Evolutionary conservation across 768 basidiomycete genomes (phyloP), one percentile per base, ranked within the genome.

Genomic region (Xanthoconium stramineum): DNA sequence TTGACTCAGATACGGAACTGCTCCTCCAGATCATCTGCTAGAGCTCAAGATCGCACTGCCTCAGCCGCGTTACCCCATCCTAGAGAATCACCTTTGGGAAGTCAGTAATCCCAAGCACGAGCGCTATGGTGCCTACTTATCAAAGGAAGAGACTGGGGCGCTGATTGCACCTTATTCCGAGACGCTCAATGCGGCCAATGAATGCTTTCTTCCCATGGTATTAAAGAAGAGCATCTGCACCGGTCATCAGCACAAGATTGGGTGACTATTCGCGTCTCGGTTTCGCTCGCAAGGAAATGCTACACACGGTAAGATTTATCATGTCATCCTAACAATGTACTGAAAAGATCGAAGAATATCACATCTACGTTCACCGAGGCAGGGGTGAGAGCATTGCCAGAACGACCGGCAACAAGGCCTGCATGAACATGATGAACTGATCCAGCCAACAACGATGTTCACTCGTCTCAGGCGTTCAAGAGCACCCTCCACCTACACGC

Each of bases 391-490:
- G 75, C 14, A 67, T 88, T 35, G 72, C 88, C 56, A 81, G 89
- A 52, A 86, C 89, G 19, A 84, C 82, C 5, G 75, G 74, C 56
- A 89, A 88, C 72, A 84, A 82, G 57, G 78, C 53, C 69, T 89
- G 45, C 78, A 84, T 61, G 71, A 74, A 5, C 85, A 89, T 63
- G 67, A 89, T 53, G 85, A 88, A 36, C 69, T 89, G 32, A 74
- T 90, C 30, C 86, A 89, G 57, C 88, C 88, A 0, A 89, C 88
- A 3, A 89, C 86, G 2, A 78, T 82, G 67, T 90, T 89, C 62
- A 73, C 77, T 42, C 78, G 78, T 54, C 69, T 74, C 56, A 80
- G 75, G 58, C 69, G 8, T 70, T 80, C 51, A 75, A 61, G 55
- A 76, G 77, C 6, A 80, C 74, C 53, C 29, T 47, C 58, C 29